Percentiles rank a stretch among this genome's conserved stretches.
Evolutionary conservation across 1,284 basidiomycete species (phyloP).

Genomic region (Tilletia horrida): DNA sequence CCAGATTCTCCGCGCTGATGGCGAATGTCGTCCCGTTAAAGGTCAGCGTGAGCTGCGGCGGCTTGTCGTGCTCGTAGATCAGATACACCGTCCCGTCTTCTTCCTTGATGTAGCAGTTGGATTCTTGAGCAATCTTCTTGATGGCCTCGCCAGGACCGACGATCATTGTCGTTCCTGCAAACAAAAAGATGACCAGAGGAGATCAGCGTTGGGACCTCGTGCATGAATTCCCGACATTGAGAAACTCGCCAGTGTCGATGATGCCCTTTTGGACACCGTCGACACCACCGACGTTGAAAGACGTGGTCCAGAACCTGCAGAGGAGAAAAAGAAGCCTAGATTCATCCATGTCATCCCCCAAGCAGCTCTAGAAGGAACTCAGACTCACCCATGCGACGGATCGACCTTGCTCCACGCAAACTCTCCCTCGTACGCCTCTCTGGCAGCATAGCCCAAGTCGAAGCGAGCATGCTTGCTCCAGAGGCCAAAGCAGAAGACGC

Average conservation of each 20-base stretch:
- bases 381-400: conserved; percentile 3
- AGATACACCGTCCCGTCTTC: conserved; percentile 12
- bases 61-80: not conserved
- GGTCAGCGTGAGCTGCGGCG: conserved; percentile 18
- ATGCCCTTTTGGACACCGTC: conserved; percentile 12
- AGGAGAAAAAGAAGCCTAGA: not conserved
- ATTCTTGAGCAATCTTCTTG: not conserved
- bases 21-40: conserved; percentile 18
- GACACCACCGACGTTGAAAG: not conserved
- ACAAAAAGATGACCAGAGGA: not conserved
- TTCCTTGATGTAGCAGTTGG: conserved; percentile 8
- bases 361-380: too few species aligned
- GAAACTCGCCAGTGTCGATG: conserved; percentile 17
- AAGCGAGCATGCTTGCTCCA: conserved; percentile 7
- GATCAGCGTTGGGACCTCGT: too few species aligned
- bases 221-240: not conserved
- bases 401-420: conserved; percentile 19
- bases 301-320: conserved; percentile 10
- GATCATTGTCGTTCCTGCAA: conserved; percentile 18
- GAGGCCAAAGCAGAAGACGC: conserved; percentile 18
- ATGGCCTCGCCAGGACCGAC: conserved; percentile 12
- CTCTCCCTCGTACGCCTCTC: conserved; percentile 14
- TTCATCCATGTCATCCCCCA: too few species aligned
- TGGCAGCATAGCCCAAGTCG: conserved; percentile 5
- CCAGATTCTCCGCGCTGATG: conserved; percentile 13